A percentile compares a stretch with the other conserved stretches of the same genome.
Evolutionary conservation across 192 early-diverging fungal genomes (phyloP).

Genomic region (Podila minutissima): DNA sequence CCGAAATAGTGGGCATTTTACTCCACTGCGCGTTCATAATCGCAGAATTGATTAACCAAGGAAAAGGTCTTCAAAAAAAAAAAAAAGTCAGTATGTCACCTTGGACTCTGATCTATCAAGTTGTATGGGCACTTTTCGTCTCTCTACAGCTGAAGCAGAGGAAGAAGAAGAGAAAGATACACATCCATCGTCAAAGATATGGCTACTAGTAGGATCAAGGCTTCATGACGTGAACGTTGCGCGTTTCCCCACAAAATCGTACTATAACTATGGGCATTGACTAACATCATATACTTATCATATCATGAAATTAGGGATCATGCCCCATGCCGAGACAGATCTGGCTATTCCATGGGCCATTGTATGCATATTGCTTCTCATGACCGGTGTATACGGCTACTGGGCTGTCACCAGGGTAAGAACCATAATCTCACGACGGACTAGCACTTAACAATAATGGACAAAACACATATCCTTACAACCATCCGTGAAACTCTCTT

Average conservation of each 20-base stretch:
- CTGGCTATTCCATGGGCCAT: slow-evolving; percentile 38
- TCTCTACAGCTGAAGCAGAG: background rate
- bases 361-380: slow-evolving; percentile 21
- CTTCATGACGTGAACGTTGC: too few species aligned
- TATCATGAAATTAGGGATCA: slow-evolving; percentile 27
- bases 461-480: background rate
- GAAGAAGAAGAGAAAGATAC: background rate
- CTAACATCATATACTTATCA: background rate
- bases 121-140: too few species aligned
- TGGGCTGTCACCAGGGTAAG: slow-evolving; percentile 32
- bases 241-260: too few species aligned
- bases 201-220: too few species aligned
- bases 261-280: background rate
- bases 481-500: background rate
- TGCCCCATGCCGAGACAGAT: slow-evolving; percentile 43
- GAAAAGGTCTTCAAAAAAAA: too few species aligned
- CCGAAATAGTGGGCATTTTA: too few species aligned
- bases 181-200: background rate
- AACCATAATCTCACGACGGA: too few species aligned
- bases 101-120: too few species aligned
- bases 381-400: slow-evolving; percentile 27
- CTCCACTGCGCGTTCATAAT: too few species aligned
- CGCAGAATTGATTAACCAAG: too few species aligned
- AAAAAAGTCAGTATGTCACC: too few species aligned
- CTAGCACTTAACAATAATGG: too few species aligned